A percentile compares a stretch with the other conserved stretches of the same genome.
Conservation (phyloP, 1,139 yeast species). For the Geotrichum citri-aurantii region DNA sequence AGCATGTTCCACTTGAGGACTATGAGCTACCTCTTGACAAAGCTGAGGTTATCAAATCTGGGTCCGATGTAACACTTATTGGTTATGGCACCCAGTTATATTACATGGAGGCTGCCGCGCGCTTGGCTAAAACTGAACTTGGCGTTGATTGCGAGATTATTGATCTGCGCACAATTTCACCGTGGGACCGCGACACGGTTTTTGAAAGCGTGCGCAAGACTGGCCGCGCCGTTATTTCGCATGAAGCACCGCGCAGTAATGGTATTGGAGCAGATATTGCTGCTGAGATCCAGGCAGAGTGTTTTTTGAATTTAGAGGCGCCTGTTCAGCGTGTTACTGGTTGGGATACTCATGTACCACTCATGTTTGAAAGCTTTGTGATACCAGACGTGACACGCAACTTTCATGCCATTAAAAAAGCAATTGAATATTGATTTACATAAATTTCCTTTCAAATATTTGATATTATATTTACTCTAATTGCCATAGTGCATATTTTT, state of each 20-base stretch:
- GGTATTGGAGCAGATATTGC: constrained; percentile 37
- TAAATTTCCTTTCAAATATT: background rate
- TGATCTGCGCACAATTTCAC: constrained; percentile 35
- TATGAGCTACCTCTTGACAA: constrained; percentile 34
- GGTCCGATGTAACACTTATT: constrained; percentile 33
- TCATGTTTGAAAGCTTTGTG: constrained; percentile 33
- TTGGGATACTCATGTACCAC: constrained; percentile 35
- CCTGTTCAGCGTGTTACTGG: constrained; percentile 37
- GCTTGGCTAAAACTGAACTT: constrained; percentile 29
- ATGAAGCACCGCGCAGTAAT: constrained; percentile 33
- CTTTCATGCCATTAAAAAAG: constrained; percentile 33
- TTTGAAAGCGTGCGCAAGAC: constrained; percentile 33
- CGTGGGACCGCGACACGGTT: constrained; percentile 37
- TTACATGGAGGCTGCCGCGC: constrained; percentile 32
- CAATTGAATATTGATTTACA: constrained; percentile 27
- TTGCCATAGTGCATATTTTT: too few species aligned
- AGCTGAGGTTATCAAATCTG: constrained; percentile 33
- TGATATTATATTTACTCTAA: too few species aligned
- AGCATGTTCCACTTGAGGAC: constrained; percentile 35
- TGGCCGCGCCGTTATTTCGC: constrained; percentile 34
- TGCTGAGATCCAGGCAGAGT: constrained; percentile 34
- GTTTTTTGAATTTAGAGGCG: constrained; percentile 34
- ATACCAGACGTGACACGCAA: constrained; percentile 35
- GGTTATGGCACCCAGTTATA: constrained; percentile 37
- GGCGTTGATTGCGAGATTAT: constrained; percentile 35